Conservation (phyloP, 192 early-diverging fungal species). For the Phlyctochytrium bullatum region DNA sequence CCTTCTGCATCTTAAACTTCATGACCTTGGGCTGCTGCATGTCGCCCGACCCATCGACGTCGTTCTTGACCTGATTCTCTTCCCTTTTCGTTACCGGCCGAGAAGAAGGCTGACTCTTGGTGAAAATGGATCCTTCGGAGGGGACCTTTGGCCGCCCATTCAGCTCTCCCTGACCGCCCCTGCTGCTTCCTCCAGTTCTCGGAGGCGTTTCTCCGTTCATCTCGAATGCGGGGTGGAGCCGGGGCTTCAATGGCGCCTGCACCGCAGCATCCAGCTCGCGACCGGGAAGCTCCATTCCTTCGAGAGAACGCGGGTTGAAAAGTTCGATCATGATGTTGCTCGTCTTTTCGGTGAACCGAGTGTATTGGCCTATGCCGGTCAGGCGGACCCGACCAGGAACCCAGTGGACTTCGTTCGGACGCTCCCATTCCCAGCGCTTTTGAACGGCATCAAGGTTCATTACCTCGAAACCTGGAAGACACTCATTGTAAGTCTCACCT, state of each 20-base stretch:
- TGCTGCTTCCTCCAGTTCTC: background rate
- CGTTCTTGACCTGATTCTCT: background rate
- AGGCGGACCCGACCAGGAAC: slow-evolving; percentile 12
- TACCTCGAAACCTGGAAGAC: slow-evolving; percentile 45
- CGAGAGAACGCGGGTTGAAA: slow-evolving; percentile 15
- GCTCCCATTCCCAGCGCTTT: slow-evolving; percentile 38
- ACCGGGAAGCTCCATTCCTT: slow-evolving; percentile 1
- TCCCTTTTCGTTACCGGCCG: background rate
- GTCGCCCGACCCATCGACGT: background rate
- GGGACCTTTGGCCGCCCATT: background rate
- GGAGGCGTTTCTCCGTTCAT: background rate
- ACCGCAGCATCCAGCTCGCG: slow-evolving; percentile 1
- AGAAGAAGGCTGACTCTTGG: background rate
- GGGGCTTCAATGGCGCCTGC: background rate
- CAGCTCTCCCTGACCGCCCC: background rate
- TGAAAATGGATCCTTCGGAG: background rate
- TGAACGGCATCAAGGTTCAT: slow-evolving; percentile 42
- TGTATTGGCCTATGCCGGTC: slow-evolving; percentile 33
- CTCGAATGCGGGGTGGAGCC: background rate
- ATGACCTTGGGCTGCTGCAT: slow-evolving; percentile 5
- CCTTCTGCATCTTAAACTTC: slow-evolving; percentile 14
- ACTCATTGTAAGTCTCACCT: too few relatives aligned
- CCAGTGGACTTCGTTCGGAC: slow-evolving; percentile 22
- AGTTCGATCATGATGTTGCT: slow-evolving; percentile 41
- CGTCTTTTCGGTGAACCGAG: slow-evolving; percentile 35